Base-by-base conservation (phyloP, 768 basidiomycete genomes). In the Pleurotus platypus region DNA sequence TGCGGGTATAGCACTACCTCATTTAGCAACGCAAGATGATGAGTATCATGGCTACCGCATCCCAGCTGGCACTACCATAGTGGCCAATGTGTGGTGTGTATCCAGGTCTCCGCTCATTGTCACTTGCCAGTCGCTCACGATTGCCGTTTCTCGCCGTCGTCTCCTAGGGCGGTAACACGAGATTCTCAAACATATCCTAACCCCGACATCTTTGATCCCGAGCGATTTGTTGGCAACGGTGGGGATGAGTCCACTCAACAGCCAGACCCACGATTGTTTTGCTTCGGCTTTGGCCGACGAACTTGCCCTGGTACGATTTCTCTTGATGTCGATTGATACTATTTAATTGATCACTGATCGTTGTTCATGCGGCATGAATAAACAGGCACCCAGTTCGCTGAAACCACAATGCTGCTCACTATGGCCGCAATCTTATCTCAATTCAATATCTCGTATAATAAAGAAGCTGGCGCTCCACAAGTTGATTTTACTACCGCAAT, bases 31-130 rank as follows among this genome's bases (percentile, higher is more conserved):
- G 2, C 63, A 75, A 49, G 78, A 80, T 13, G 81, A 82, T 55
- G 71, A 72, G 12, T 82, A 80, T 58, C 57, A 62, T 11, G 79
- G 75, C 1, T 77, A 75, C 60, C 62, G 60, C 15, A 77, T 83
- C 27, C 82, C 81, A 1, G 72, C 74, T 47, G 74, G 73, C 9
- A 70, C 78, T 1, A 76, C 75, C 3, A 61, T 80, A 15, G 60
- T 80, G n/a, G 71, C 76, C 2, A 80, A 80, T 50, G 69, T 77
- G n/a, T 81, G 78, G 77, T 78, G 55, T 58, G 67, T 46, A 7
- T 46, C 16, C 30, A 35, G 11, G 11, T 3, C 30, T 11, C 11
- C 11, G 30, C 30, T 35, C 30, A 35, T 35, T 35, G 30, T 35
- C 8, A 35, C 9, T 35, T 35, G 9, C 30, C 11, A 11, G 30